phyloP scores from a whole-genome alignment of 2,329 filamentous ascomycete species.

The Beauveria australis region DNA sequence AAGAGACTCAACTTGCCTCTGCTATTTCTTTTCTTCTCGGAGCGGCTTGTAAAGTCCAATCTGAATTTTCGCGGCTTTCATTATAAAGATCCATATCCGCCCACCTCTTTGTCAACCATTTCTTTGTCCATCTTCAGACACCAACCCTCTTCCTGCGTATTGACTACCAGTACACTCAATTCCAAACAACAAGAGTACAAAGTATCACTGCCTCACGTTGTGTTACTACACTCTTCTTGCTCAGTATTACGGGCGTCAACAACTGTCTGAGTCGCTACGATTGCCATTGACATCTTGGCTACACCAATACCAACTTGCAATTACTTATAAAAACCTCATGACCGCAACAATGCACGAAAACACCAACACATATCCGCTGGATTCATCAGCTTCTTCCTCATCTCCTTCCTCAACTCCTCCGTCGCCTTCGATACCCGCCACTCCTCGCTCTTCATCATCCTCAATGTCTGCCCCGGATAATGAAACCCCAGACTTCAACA shows the following conservation, averaged over 20 bases:
- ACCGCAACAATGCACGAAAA: constrained; percentile 2
- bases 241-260: neutral
- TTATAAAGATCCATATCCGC: constrained; percentile 8
- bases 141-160: neutral
- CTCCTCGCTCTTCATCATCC: constrained; percentile 9
- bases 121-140: neutral
- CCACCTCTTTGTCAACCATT: neutral
- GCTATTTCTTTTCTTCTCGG: constrained; percentile 1
- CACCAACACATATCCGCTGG: constrained; percentile 1
- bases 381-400: constrained; percentile 2
- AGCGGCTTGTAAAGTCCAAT: neutral
- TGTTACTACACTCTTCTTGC: neutral
- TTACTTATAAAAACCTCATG: neutral
- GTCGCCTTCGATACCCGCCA: constrained; percentile 9
- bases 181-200: neutral
- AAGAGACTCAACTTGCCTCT: neutral
- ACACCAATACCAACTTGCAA: neutral
- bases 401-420: constrained; percentile 4
- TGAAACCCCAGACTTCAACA: constrained; percentile 9
- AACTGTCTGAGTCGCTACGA: neutral
- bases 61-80: constrained; percentile 5
- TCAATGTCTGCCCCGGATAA: constrained; percentile 6
- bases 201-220: neutral
- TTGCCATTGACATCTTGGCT: neutral
- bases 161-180: neutral